A percentile compares a stretch with the other conserved stretches of the same genome.
phyloP scores from a whole-genome alignment of 2,329 filamentous ascomycete genomes.

The Gnomoniopsis sp. region DNA sequence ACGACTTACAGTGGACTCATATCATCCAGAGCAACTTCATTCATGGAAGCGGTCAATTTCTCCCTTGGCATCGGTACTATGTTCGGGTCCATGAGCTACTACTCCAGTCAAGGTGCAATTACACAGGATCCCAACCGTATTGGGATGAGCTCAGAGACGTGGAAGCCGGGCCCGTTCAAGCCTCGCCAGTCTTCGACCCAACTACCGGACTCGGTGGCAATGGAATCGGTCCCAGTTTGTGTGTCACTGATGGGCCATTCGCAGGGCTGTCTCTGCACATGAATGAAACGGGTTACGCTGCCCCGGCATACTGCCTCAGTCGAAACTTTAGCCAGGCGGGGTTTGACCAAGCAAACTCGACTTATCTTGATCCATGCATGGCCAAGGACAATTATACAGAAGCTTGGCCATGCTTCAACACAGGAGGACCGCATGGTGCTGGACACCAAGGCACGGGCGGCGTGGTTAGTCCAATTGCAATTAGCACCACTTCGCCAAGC shows the following conservation, averaged over 20 bases:
- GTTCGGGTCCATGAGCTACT: constrained; percentile 28
- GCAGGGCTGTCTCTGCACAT: background rate
- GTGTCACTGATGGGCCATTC: constrained; percentile 25
- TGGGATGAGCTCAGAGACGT: constrained; percentile 27
- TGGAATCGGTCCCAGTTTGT: constrained; percentile 25
- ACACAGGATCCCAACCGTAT: constrained; percentile 30
- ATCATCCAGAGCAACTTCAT: constrained; percentile 18
- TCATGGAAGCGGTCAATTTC: constrained; percentile 27
- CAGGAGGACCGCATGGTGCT: background rate
- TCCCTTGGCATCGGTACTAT: constrained; percentile 33
- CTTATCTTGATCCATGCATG: constrained; percentile 5
- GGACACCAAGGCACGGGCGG: constrained; percentile 1
- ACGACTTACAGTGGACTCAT: constrained; percentile 8
- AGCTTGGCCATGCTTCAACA: background rate
- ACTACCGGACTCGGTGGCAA: constrained; percentile 30
- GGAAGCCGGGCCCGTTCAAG: constrained; percentile 16
- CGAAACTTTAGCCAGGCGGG: background rate
- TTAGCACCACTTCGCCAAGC: too few relatives aligned
- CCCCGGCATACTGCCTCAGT: background rate
- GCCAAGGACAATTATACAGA: constrained; percentile 1
- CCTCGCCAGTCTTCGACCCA: constrained; percentile 30
- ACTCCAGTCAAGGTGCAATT: constrained; percentile 29
- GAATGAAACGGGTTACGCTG: background rate
- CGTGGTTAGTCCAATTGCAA: background rate
- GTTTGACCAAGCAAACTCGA: constrained; percentile 1